Base-by-base conservation (phyloP, 73 alveolate species). In the Vitrella brassicaformis region DNA sequence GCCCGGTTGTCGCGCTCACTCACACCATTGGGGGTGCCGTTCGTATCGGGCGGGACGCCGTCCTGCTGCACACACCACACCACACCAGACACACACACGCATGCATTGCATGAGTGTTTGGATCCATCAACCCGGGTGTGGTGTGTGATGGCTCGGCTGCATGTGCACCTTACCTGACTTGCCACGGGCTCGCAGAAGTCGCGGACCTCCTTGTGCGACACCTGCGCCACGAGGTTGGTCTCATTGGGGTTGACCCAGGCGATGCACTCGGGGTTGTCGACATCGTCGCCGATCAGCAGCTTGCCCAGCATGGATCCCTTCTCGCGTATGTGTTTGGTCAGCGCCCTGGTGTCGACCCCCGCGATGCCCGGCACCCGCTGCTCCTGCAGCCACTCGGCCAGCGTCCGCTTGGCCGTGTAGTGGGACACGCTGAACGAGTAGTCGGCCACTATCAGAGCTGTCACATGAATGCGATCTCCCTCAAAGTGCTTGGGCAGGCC, bases 401-500 rank as follows among this genome's bases (percentile, higher is more conserved):
- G 77, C 14, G 77, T 46, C 30, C 77, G 47, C 25, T 45, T 45
- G 83, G 70, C 32, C 29, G 47, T 68, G 71, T 76, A 76, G 67
- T 76, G 83, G 30, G 83, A 76, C 22, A 76, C 39, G 9, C 25
- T 76, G 28, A 30, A 68, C 71, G 83, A 76, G 30, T 76, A 76
- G 47, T 76, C 83, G 19, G 71, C 45, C 7, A 67, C 29, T 31
- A 75, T 56, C 31, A 75, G 64, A n/a, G 45, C 82, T 27, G 31
- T 56, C 0, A 77, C 77, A 30, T 27, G 68, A 56, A 76, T 76
- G 73, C 47, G 45, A 22, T 47, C 73, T 39, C 84, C 47, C 67
- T 78, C 84, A 31, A 78, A 78, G 47, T 68, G 31, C 70, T 26
- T 25, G 0, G 84, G 76, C 73, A 78, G 25, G 47, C 84, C 84